Base-by-base conservation (phyloP, 352 stramenopile genomes). In the Phytophthora chlamydospora region DNA sequence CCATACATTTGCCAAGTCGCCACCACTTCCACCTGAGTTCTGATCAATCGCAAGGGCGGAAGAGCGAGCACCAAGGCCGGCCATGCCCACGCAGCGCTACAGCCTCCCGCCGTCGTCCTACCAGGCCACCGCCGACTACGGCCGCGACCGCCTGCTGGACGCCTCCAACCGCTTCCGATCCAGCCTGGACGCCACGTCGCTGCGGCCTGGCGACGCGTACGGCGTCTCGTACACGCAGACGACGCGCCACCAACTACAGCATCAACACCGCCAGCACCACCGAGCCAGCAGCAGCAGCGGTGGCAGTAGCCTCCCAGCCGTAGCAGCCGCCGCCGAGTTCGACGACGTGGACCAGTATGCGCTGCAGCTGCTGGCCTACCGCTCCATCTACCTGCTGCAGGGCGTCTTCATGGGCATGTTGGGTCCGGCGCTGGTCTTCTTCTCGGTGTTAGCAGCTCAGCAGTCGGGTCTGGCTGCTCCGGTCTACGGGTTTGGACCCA, bases 321-420 rank as follows among this genome's bases (percentile, higher is more conserved):
- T 62, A 14, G 29, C 46, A 0, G 45, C 49, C 7, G 64, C 59
- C n/a, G 53, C 54, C 14, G 59, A 75, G 11, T 19, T 66, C 7
- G 66, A 80, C 34, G 71, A 84, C 31, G 71, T 67, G 21, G 58
- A 82, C 44, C 68, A 83, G 55, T 91, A 77, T 19, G 71, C 75
- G 50, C 56, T 88, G 44, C 83, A 92, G 55, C 61, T 92, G 16
- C 58, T 89, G 43, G 79, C 75, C 21, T 92, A 92, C 58, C 67
- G 80, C 0, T 17, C 73, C 39, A 89, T 89, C 62, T 92, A 90
- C 65, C 56, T 90, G 27, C 57, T 90, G 2, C 80, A 90, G 32
- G 83, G 83, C 21, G 60, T 62, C 14, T 90, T 90, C 53, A 80
- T 92, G 51, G 83, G 83, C 4, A 71, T 89, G 31, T 50, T 92